A percentile compares a stretch with the other conserved stretches of the same genome.
Evolutionary conservation across 106 monocot species (phyloP).

Genomic region (Posidonia australis): DNA sequence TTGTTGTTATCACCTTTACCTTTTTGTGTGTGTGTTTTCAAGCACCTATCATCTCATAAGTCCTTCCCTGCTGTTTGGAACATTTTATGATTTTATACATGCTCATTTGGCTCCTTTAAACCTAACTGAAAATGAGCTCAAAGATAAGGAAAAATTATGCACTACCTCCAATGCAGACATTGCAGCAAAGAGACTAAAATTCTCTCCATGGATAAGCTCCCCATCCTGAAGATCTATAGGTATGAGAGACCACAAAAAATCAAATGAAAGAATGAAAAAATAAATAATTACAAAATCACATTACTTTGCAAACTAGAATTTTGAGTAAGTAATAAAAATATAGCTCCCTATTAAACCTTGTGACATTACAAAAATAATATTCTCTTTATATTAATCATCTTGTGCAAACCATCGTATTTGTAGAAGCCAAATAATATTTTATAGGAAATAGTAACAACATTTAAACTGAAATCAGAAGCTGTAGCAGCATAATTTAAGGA

Average conservation of each 20-base stretch:
- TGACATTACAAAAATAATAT: too few species aligned
- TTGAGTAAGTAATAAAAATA: not conserved
- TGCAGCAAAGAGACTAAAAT: slow-evolving; percentile 98
- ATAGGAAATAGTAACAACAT: too few species aligned
- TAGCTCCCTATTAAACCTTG: not conserved
- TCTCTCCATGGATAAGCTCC: slow-evolving; percentile 94
- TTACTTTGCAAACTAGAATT: not conserved
- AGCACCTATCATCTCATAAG: too few species aligned
- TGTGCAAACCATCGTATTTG: too few species aligned
- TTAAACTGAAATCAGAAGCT: too few species aligned
- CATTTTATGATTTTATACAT: too few species aligned
- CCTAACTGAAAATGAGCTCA: not conserved
- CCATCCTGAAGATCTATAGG: slow-evolving; percentile 84
- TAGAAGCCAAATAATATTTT: too few species aligned
- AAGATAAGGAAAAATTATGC: not conserved
- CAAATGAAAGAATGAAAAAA: not conserved
- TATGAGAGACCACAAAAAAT: slow-evolving; percentile 19
- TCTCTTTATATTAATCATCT: too few species aligned
- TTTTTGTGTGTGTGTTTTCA: too few species aligned
- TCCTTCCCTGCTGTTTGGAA: too few species aligned
- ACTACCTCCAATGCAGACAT: slow-evolving; percentile 99
- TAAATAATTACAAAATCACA: not conserved
- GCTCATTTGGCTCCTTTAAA: not conserved
- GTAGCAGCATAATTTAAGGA: too few species aligned
- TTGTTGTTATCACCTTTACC: too few species aligned